Evolutionary conservation across 805 yeast genomes (phyloP).

Genomic region (Cyberlindnera mrakii): DNA sequence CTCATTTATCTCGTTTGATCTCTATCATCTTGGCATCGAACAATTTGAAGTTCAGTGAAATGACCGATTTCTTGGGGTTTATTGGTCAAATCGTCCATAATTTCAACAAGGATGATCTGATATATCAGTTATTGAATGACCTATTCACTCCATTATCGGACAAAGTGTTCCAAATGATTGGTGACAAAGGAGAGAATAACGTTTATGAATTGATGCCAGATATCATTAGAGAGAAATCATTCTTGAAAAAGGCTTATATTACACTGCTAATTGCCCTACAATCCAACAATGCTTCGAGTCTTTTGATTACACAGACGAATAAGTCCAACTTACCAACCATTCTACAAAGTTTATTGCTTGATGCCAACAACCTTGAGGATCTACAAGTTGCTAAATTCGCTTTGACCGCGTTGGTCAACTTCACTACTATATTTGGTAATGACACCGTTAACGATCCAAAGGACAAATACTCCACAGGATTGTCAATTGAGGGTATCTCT

Average conservation of each 20-base stretch:
- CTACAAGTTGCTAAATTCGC: slow-evolving; percentile 63
- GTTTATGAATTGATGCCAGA: slow-evolving; percentile 42
- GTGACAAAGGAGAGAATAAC: slow-evolving; percentile 36
- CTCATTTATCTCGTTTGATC: slow-evolving; percentile 63
- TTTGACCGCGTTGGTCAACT: slow-evolving; percentile 58
- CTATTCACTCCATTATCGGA: slow-evolving; percentile 68
- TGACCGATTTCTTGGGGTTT: slow-evolving; percentile 78
- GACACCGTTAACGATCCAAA: slow-evolving; percentile 59
- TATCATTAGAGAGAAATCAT: slow-evolving; percentile 54
- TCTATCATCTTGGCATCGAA: slow-evolving; percentile 55
- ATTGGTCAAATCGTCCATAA: slow-evolving; percentile 83
- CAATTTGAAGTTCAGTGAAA: slow-evolving; percentile 54
- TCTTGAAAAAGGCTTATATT: slow-evolving; percentile 64
- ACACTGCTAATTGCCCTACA: slow-evolving; percentile 63
- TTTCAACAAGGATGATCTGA: slow-evolving; percentile 57
- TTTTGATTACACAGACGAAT: slow-evolving; percentile 67
- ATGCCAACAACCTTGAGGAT: slow-evolving; percentile 58
- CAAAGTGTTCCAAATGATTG: slow-evolving; percentile 51
- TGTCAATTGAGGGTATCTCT: slow-evolving; percentile 63
- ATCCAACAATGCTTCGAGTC: slow-evolving; percentile 72
- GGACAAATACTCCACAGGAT: slow-evolving; percentile 43
- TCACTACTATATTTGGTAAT: slow-evolving; percentile 58
- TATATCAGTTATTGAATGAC: slow-evolving; percentile 69
- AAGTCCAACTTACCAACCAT: slow-evolving; percentile 52
- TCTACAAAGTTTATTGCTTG: slow-evolving; percentile 57